Percentiles rank a stretch among this genome's conserved stretches.
phyloP scores from a whole-genome alignment of 2,329 filamentous ascomycete genomes.

The Penicillium hordei region DNA sequence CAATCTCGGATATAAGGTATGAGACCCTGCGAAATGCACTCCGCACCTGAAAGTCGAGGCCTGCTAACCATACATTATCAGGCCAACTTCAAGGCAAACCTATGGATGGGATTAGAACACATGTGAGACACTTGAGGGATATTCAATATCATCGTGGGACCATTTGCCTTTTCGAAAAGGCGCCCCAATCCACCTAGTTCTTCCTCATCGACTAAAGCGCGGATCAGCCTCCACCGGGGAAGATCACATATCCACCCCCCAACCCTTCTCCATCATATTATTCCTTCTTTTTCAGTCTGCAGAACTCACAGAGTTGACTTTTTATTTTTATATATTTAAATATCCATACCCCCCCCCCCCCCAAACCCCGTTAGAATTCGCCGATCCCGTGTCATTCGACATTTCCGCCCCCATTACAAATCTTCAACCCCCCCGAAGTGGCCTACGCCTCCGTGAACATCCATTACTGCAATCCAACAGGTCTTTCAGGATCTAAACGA shows the following conservation, averaged over 20 bases:
- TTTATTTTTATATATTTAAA: neutral
- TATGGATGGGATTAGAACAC: neutral
- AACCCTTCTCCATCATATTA: slow-evolving; percentile 6
- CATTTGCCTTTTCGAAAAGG: slow-evolving; percentile 4
- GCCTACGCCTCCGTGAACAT: neutral
- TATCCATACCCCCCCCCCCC: neutral
- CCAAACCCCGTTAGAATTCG: neutral
- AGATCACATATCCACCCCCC: slow-evolving; percentile 20
- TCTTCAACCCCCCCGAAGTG: neutral
- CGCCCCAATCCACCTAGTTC: slow-evolving; percentile 6
- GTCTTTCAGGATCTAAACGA: neutral
- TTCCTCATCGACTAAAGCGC: slow-evolving; percentile 14
- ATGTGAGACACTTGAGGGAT: slow-evolving; percentile 1
- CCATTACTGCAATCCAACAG: neutral
- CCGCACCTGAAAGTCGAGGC: neutral
- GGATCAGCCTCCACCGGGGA: slow-evolving; percentile 26
- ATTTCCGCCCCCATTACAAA: neutral
- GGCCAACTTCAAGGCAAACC: neutral
- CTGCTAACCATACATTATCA: neutral
- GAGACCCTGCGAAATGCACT: neutral
- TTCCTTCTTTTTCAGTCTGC: slow-evolving; percentile 5
- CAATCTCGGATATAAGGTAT: neutral
- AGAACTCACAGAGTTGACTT: neutral
- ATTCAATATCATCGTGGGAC: slow-evolving; percentile 6
- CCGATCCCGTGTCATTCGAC: neutral